A percentile compares a stretch with the other conserved stretches of the same genome.
These are phyloP conservation scores for Podochytrium sp. DNA, from an alignment of 192 early-diverging fungal genomes.

Conservation along the genomic window DNA sequence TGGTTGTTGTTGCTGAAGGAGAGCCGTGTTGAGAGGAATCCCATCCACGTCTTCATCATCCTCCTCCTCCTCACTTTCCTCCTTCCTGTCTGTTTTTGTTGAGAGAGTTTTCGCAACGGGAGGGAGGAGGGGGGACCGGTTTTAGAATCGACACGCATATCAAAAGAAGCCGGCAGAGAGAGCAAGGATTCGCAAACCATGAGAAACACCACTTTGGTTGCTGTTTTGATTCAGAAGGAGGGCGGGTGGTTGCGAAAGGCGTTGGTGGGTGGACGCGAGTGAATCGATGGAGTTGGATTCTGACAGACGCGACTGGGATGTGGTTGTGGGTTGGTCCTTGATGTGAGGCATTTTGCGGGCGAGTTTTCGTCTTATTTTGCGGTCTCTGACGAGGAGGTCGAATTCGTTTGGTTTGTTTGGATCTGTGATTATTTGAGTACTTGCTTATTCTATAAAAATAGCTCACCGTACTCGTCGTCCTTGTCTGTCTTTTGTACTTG, in stretches of 20 bases:
- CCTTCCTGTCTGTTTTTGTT: too few species aligned
- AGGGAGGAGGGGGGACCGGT: too few species aligned
- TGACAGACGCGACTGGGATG: too few species aligned
- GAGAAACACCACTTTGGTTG: not conserved
- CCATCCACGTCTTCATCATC: conserved; percentile 27
- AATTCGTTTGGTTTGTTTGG: conserved; percentile 75
- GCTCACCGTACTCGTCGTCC: conserved; percentile 10
- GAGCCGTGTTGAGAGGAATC: conserved; percentile 20
- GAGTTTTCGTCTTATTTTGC: conserved; percentile 67
- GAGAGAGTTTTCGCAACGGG: too few species aligned
- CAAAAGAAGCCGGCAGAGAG: not conserved
- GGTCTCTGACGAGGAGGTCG: too few species aligned
- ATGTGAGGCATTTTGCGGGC: too few species aligned
- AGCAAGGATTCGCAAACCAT: not conserved
- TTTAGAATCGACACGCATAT: not conserved
- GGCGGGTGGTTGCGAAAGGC: too few species aligned
- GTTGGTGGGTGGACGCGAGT: too few species aligned
- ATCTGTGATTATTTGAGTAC: conserved; percentile 39
- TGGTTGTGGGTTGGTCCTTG: too few species aligned
- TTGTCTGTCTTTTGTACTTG: not conserved
- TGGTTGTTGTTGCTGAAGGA: not conserved
- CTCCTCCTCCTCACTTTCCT: conserved; percentile 32
- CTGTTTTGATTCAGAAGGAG: too few species aligned
- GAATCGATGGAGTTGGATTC: too few species aligned
- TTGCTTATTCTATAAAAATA: conserved; percentile 28